phyloP scores from a whole-genome alignment of 2,329 filamentous ascomycete species.

The Lecanicillium sp. region DNA sequence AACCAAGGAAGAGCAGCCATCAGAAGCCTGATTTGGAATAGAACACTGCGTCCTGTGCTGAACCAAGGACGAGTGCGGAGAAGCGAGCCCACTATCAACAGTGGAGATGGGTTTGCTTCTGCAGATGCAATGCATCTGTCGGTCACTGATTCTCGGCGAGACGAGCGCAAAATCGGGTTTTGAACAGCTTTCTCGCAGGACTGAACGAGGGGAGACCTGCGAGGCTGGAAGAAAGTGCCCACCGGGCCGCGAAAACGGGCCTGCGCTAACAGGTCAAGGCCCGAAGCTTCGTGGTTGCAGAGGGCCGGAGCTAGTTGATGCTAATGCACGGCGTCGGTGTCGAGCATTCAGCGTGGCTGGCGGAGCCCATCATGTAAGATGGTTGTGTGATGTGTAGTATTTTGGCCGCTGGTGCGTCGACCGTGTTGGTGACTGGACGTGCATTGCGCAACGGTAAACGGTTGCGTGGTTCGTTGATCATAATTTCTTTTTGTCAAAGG shows the following conservation, averaged over 20 bases:
- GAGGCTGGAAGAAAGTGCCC: not conserved
- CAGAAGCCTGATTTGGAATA: too few species aligned
- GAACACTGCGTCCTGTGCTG: too few species aligned
- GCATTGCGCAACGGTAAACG: not conserved
- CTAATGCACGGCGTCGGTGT: constrained; percentile 14
- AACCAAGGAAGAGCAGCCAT: too few species aligned
- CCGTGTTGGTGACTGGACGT: not conserved
- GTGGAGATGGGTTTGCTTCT: not conserved
- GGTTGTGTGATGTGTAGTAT: constrained; percentile 7
- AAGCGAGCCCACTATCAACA: not conserved
- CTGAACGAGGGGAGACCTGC: not conserved
- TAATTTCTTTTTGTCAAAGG: constrained; percentile 4
- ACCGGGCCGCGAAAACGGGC: constrained; percentile 8
- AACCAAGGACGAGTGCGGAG: not conserved
- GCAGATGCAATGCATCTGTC: not conserved
- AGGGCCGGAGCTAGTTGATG: not conserved
- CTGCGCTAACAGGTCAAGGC: constrained; percentile 3
- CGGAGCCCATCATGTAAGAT: not conserved
- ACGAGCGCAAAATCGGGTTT: not conserved
- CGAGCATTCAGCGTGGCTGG: constrained; percentile 13
- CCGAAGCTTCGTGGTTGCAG: not conserved
- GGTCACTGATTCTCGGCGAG: not conserved
- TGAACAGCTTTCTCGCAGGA: not conserved
- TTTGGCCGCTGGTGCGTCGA: not conserved
- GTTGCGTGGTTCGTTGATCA: constrained; percentile 9